Conservation (phyloP, 495 filamentous ascomycete species). For the Haplographium delicatum region DNA sequence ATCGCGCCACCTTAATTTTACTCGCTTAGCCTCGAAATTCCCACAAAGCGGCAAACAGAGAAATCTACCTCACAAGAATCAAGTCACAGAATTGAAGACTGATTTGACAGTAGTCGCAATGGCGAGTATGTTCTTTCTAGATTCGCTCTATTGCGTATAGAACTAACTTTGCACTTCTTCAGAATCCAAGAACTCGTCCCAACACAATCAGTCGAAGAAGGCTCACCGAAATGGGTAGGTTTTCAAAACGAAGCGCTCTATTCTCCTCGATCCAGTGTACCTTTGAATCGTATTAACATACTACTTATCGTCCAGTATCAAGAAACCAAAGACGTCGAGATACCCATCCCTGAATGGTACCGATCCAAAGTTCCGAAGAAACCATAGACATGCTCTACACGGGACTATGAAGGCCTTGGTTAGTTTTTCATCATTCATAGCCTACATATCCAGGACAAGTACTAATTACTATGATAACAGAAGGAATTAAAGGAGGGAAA, state of each 20-base stretch:
- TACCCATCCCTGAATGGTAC: conserved; percentile 98
- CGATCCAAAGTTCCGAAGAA: conserved; percentile 98
- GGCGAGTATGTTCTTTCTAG: conserved; percentile 4
- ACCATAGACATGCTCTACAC: conserved; percentile 98
- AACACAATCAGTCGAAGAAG: conserved; percentile 54
- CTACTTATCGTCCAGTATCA: conserved; percentile 62
- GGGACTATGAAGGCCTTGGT: conserved; percentile 97
- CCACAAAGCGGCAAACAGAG: too few species aligned
- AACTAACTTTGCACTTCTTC: background rate
- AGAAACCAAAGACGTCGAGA: conserved; percentile 98
- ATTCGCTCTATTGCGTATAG: background rate
- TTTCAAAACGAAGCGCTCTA: background rate
- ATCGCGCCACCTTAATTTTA: too few species aligned
- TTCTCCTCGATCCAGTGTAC: background rate
- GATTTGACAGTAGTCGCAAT: conserved; percentile 7
- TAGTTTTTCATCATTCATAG: background rate
- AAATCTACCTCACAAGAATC: background rate
- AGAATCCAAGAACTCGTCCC: conserved; percentile 16
- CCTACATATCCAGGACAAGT: conserved; percentile 13
- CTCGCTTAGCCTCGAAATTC: background rate
- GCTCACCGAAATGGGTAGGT: conserved; percentile 94
- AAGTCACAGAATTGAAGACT: background rate
- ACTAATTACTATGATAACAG: conserved; percentile 61
- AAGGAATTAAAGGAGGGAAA: conserved; percentile 98
- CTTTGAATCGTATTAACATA: conserved; percentile 8